Evolutionary conservation across 202 grass and related monocot genomes (phyloP).

Genomic region (Zoysia matrella): DNA sequence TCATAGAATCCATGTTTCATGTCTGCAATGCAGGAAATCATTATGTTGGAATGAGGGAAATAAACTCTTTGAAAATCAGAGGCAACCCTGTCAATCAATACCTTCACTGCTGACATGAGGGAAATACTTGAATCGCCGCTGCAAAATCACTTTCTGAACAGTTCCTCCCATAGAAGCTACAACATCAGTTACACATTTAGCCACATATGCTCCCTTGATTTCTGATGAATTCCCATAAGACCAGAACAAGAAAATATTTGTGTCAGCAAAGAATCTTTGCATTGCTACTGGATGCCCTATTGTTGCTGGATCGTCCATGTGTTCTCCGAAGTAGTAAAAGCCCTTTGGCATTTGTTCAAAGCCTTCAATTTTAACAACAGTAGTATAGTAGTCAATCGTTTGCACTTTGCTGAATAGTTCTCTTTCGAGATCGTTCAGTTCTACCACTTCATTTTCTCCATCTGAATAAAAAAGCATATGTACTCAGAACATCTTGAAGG

Average conservation of each 20-base stretch:
- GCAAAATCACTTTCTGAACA: constrained; percentile 65
- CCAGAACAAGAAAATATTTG: constrained; percentile 77
- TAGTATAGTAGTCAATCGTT: constrained; percentile 75
- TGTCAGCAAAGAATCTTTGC: constrained; percentile 75
- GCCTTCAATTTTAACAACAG: constrained; percentile 67
- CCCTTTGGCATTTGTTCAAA: constrained; percentile 69
- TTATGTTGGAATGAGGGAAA: constrained; percentile 24
- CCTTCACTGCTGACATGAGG: constrained; percentile 76
- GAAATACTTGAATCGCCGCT: constrained; percentile 74
- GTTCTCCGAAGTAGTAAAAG: constrained; percentile 80
- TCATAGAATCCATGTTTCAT: constrained; percentile 76
- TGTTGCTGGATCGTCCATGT: constrained; percentile 71
- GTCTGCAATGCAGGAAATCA: constrained; percentile 56
- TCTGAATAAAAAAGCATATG: constrained; percentile 38
- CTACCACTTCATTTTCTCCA: constrained; percentile 66
- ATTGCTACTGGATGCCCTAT: constrained; percentile 74
- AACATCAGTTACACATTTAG: constrained; percentile 53
- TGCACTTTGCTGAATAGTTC: constrained; percentile 73
- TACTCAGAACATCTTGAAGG: constrained; percentile 27
- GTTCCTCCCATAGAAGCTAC: constrained; percentile 65
- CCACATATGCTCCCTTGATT: constrained; percentile 58
- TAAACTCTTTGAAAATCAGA: constrained; percentile 20
- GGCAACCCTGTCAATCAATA: constrained; percentile 31
- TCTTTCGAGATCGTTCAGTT: constrained; percentile 69
- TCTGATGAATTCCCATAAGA: constrained; percentile 78